Evolutionary conservation across 2,329 filamentous ascomycete species (phyloP).

Genomic region (Exophiala sideris): DNA sequence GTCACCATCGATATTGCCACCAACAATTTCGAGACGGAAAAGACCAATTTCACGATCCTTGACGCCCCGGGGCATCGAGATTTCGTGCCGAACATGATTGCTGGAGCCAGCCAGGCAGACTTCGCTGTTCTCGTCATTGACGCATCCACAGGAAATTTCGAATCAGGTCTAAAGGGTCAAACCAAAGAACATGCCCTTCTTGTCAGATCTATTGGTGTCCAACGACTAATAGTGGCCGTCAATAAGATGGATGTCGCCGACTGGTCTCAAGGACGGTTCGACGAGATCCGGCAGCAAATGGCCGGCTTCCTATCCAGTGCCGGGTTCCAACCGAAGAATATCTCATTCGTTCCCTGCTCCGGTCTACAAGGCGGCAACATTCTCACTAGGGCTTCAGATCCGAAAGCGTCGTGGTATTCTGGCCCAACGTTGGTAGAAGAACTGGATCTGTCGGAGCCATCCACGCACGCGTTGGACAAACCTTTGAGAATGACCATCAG

Average conservation of each 20-base stretch:
- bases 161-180: slow-evolving; percentile 88
- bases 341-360: slow-evolving; percentile 85
- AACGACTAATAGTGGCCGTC: slow-evolving; percentile 81
- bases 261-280: slow-evolving; percentile 80
- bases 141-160: slow-evolving; percentile 83
- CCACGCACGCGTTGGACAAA: slow-evolving; percentile 65
- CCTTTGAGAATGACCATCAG: slow-evolving; percentile 82
- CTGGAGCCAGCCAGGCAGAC: slow-evolving; percentile 90
- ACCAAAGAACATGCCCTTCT: slow-evolving; percentile 91
- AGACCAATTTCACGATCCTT: slow-evolving; percentile 84
- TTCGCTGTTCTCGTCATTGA: slow-evolving; percentile 95
- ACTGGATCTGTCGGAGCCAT: slow-evolving; percentile 75
- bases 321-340: slow-evolving; percentile 75
- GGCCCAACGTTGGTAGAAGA: slow-evolving; percentile 78
- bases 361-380: slow-evolving; percentile 89
- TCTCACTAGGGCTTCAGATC: slow-evolving; percentile 42
- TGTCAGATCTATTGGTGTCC: slow-evolving; percentile 84
- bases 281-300: slow-evolving; percentile 80
- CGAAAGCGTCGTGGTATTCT: slow-evolving; percentile 70
- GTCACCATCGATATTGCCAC: slow-evolving; percentile 97
- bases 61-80: slow-evolving; percentile 93
- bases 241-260: slow-evolving; percentile 89
- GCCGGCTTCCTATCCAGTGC: slow-evolving; percentile 76
- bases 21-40: slow-evolving; percentile 87
- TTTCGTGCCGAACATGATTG: slow-evolving; percentile 99